Evolutionary conservation across 371 early-diverging fungal species (phyloP).

Genomic region (Amoeboaphelidium protococcarum): DNA sequence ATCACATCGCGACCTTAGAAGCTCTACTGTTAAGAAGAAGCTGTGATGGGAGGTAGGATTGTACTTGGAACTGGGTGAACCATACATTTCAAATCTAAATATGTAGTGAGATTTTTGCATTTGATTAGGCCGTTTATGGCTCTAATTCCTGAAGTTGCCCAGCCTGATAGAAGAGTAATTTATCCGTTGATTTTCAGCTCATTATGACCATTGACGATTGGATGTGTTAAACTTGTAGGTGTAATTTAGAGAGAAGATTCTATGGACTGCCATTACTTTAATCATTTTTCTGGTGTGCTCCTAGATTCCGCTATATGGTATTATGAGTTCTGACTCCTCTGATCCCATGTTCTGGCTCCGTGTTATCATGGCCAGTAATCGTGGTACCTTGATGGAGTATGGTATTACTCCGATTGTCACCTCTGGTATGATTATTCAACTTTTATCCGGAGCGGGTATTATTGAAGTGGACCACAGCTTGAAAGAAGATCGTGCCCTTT

Average conservation of each 20-base stretch:
- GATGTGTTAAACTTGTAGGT: constrained; percentile 20
- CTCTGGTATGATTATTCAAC: constrained; percentile 98
- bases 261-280: constrained; percentile 96
- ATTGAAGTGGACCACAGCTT: constrained; percentile 93
- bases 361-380: constrained; percentile 95
- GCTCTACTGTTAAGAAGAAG: too few relatives aligned
- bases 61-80: neutral
- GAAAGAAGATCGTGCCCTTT: constrained; percentile 94
- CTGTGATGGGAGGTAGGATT: neutral
- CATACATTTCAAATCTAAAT: too few relatives aligned
- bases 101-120: constrained; percentile 68
- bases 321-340: constrained; percentile 68
- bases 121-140: constrained; percentile 95
- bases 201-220: neutral
- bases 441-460: constrained; percentile 82
- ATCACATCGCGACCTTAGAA: too few relatives aligned
- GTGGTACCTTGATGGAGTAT: constrained; percentile 99
- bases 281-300: constrained; percentile 97
- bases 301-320: constrained; percentile 98
- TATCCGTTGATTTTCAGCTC: constrained; percentile 1
- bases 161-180: constrained; percentile 79
- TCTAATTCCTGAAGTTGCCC: constrained; percentile 85
- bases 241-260: constrained; percentile 88
- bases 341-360: constrained; percentile 99
- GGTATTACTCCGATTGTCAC: constrained; percentile 98